phyloP scores from a whole-genome alignment of 2,329 filamentous ascomycete species.

The Zasmidium angulare region DNA sequence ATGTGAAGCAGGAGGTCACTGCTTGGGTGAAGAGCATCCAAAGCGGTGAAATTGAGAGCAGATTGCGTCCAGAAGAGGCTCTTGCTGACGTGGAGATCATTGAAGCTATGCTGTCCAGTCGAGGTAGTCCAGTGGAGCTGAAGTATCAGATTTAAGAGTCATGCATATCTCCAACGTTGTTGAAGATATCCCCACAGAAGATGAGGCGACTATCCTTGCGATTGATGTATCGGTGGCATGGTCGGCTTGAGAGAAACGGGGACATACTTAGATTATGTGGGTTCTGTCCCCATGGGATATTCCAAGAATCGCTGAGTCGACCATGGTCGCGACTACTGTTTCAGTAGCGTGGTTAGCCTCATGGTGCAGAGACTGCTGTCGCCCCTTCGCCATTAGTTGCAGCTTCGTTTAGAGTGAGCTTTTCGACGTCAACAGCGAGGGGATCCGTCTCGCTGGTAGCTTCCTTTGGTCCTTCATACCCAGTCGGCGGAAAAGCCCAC shows the following conservation, averaged over 20 bases:
- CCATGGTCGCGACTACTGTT: too few species aligned
- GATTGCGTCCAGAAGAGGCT: conserved; percentile 59
- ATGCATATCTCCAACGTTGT: too few species aligned
- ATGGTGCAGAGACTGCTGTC: background rate
- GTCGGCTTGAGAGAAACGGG: too few species aligned
- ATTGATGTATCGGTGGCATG: too few species aligned
- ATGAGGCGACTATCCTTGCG: too few species aligned
- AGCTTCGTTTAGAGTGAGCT: conserved; percentile 32
- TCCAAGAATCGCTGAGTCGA: too few species aligned
- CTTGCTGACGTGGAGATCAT: conserved; percentile 62
- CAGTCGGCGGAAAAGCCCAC: conserved; percentile 82
- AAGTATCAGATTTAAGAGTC: background rate
- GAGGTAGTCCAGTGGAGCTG: background rate
- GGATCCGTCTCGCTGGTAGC: conserved; percentile 55
- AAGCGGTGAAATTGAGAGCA: conserved; percentile 49
- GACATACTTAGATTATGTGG: too few species aligned
- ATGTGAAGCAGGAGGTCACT: conserved; percentile 60
- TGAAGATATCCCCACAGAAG: too few species aligned
- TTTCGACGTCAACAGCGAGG: conserved; percentile 44
- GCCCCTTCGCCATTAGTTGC: background rate
- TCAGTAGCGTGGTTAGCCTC: too few species aligned
- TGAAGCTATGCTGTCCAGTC: conserved; percentile 42
- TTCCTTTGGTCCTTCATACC: conserved; percentile 68
- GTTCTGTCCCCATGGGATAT: too few species aligned
- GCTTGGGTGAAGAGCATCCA: conserved; percentile 59